Conservation (phyloP, 768 basidiomycete species). For the Xerocomellus dryophilus region DNA sequence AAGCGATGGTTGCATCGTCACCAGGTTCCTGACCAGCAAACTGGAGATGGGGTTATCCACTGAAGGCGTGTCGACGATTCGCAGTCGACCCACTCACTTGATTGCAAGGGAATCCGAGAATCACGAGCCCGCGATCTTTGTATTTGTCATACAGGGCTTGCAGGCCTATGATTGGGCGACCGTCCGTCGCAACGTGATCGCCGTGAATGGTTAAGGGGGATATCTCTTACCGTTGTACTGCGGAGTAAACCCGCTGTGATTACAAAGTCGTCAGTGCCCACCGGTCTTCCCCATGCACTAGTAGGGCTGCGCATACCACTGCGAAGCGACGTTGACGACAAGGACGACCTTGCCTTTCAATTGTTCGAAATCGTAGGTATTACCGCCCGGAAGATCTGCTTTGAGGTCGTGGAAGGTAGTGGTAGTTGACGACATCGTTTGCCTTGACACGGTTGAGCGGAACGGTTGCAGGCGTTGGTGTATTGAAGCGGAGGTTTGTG, state of each 20-base stretch:
- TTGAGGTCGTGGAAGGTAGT: slow-evolving; percentile 64
- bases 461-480: slow-evolving; percentile 9
- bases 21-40: slow-evolving; percentile 86
- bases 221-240: slow-evolving; percentile 62
- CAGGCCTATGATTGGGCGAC: slow-evolving; percentile 49
- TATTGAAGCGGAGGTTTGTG: not conserved
- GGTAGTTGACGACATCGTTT: slow-evolving; percentile 27
- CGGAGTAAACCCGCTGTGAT: slow-evolving; percentile 72
- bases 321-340: slow-evolving; percentile 74
- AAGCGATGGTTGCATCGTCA: slow-evolving; percentile 67
- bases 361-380: slow-evolving; percentile 59
- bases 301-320: slow-evolving; percentile 42
- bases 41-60: slow-evolving; percentile 36
- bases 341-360: slow-evolving; percentile 76
- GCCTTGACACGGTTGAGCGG: slow-evolving; percentile 11
- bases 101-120: slow-evolving; percentile 92
- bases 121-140: slow-evolving; percentile 67
- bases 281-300: not conserved
- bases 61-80: no score
- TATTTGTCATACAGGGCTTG: slow-evolving; percentile 80
- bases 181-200: not conserved
- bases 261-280: not conserved
- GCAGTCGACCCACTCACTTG: slow-evolving; percentile 45
- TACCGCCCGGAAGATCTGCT: slow-evolving; percentile 55
- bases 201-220: not conserved